Base-by-base conservation (phyloP, 202 grass and related monocot species). In the Eragrostis tef region DNA sequence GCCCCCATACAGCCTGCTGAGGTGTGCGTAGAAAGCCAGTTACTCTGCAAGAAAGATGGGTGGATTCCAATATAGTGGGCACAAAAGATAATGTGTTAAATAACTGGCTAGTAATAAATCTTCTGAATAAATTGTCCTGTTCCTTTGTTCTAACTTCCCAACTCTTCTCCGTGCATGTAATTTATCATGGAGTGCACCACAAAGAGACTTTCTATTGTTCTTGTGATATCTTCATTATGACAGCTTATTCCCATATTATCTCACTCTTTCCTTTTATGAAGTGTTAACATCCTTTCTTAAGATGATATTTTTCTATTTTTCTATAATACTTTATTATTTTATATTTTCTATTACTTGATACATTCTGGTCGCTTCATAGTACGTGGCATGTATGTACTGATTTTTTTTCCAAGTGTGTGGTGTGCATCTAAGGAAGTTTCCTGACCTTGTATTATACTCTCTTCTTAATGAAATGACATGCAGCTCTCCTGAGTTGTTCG, bases 141-240 rank as follows among this genome's bases (percentile, higher is more conserved):
- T 75, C 3, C 14, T 27, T 31, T 76, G 22, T 77, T 62, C 77
- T 62, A 52, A 29, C 74, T 45, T 11, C 31, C 50, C 10, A 73
- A 41, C 26, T 79, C 68, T 8, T 9, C 20, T 79, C 48, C 53
- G 51, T 84, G 53, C 70, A 10, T 64, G 17, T 10, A 80, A 36
- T 62, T 81, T 87, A 79, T 48, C 21, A 53, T 67, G 20, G 19
- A 7, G 25, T 68, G 70, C 26, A 46, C 52, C 51, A 51, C 7
- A 73, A 27, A 41, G 46, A 70, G 16, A 36, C 1, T 64, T 50
- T 59, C 6, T 50, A 57, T 62, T 71, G 10, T 71, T 77, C 24
- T 45, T 70, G 20, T 17, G 29, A 22, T 43, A 3, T 64, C 16
- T 70, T 82, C 31, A 77, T 71, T 70, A 44, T 17, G 7, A 13